Percentiles rank a stretch among this genome's conserved stretches.
phyloP scores from a whole-genome alignment of 371 early-diverging fungal species.

The Rhizopus delemar region DNA sequence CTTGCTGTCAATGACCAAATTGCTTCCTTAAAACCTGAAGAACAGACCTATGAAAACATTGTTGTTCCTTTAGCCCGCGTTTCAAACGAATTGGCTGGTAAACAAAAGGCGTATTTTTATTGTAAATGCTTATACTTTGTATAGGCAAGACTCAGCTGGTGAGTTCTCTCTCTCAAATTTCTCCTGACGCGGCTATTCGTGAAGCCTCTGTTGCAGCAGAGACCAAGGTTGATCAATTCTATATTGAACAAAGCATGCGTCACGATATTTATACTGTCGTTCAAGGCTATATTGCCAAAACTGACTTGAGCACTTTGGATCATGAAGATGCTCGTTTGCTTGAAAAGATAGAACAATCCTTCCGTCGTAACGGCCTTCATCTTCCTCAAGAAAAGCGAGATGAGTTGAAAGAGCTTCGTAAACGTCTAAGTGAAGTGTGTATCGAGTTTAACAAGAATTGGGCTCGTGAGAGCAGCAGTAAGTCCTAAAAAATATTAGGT shows the following conservation, averaged over 20 bases:
- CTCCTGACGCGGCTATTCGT: slow-evolving; percentile 67
- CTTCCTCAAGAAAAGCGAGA: slow-evolving; percentile 62
- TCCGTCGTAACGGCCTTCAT: slow-evolving; percentile 71
- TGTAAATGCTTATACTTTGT: neutral
- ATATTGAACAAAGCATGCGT: slow-evolving; percentile 77
- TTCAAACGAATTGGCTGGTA: slow-evolving; percentile 53
- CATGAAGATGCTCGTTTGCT: slow-evolving; percentile 71
- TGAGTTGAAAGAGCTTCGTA: slow-evolving; percentile 62
- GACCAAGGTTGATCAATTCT: slow-evolving; percentile 65
- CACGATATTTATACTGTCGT: slow-evolving; percentile 72
- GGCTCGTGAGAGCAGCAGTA: slow-evolving; percentile 60
- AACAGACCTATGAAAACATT: slow-evolving; percentile 64
- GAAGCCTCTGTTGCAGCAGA: slow-evolving; percentile 72
- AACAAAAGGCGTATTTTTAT: neutral
- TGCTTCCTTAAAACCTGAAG: slow-evolving; percentile 50
- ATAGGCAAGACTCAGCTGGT: slow-evolving; percentile 50
- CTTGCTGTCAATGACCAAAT: slow-evolving; percentile 49
- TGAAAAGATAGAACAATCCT: slow-evolving; percentile 62
- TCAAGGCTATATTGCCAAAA: slow-evolving; percentile 55
- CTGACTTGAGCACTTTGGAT: slow-evolving; percentile 49
- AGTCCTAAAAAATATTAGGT: slow-evolving; percentile 10
- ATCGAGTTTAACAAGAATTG: slow-evolving; percentile 69
- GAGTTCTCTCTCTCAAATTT: slow-evolving; percentile 66
- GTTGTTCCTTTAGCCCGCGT: slow-evolving; percentile 54
- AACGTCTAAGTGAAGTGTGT: slow-evolving; percentile 66